phyloP scores from a whole-genome alignment of 768 basidiomycete genomes.

The Suillus hirtellus region DNA sequence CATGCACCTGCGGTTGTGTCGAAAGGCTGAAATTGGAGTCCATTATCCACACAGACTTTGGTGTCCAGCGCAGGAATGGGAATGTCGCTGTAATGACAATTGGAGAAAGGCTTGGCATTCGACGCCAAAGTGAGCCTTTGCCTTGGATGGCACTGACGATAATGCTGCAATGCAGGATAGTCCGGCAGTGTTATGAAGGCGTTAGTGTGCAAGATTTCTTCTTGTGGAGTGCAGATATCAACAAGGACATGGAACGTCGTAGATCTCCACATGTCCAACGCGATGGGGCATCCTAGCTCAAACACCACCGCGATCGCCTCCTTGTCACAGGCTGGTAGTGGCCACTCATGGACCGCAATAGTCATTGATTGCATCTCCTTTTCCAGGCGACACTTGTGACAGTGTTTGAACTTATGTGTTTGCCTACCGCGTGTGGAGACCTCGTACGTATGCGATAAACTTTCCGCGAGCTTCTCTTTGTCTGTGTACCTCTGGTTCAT shows the following conservation, averaged over 20 bases:
- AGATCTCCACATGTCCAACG: slow-evolving; percentile 46
- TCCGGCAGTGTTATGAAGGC: slow-evolving; percentile 19
- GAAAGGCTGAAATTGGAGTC: slow-evolving; percentile 32
- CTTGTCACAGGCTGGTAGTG: slow-evolving; percentile 35
- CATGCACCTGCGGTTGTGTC: slow-evolving; percentile 25
- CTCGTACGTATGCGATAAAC: not conserved
- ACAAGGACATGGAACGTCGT: slow-evolving; percentile 41
- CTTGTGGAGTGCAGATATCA: slow-evolving; percentile 32
- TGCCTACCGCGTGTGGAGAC: not conserved
- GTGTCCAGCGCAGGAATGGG: slow-evolving; percentile 17
- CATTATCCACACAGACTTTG: slow-evolving; percentile 35
- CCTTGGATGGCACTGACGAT: slow-evolving; percentile 18
- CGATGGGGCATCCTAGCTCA: slow-evolving; percentile 41
- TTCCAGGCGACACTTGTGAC: slow-evolving; percentile 32
- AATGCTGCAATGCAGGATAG: slow-evolving; percentile 17
- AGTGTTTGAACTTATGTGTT: slow-evolving; percentile 11
- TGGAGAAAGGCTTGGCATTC: slow-evolving; percentile 22
- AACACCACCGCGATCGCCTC: slow-evolving; percentile 38
- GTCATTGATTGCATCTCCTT: slow-evolving; percentile 20
- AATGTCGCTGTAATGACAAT: slow-evolving; percentile 17
- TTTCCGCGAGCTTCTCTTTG: no score
- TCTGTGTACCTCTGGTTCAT: no score
- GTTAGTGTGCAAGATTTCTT: not conserved
- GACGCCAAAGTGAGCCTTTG: slow-evolving; percentile 26
- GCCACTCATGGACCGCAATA: slow-evolving; percentile 48